Conservation (phyloP, 2,329 filamentous ascomycete species). For the Drechmeria coniospora region DNA sequence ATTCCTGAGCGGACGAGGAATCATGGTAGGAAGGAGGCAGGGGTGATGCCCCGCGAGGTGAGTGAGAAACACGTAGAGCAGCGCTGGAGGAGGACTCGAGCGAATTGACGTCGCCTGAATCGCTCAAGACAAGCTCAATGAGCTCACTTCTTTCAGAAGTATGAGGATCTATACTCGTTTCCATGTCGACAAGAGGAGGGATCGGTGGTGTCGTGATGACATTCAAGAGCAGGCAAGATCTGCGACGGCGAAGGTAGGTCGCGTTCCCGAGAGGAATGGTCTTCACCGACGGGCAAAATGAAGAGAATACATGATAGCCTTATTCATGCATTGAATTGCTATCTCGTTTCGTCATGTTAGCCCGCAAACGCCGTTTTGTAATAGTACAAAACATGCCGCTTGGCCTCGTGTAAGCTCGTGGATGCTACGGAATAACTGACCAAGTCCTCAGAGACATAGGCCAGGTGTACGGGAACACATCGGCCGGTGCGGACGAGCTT, state of each 20-base stretch:
- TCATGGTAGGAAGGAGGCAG: conserved; percentile 4
- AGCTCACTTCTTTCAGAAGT: background rate
- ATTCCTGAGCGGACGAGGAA: conserved; percentile 12
- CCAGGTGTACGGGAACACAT: conserved; percentile 2
- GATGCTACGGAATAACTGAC: conserved; percentile 6
- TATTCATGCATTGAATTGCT: background rate
- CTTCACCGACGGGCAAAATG: conserved; percentile 11
- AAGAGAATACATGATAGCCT: conserved; percentile 11
- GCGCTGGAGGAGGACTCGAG: conserved; percentile 1
- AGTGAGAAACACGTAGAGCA: background rate
- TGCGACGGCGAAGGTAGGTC: background rate
- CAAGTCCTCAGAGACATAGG: too few relatives aligned
- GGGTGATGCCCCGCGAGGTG: background rate
- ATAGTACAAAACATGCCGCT: too few relatives aligned
- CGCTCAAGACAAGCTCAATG: conserved; percentile 1
- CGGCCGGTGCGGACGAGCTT: conserved; percentile 2
- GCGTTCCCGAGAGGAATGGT: conserved; percentile 3
- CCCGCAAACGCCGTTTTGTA: too few relatives aligned
- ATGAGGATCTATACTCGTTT: background rate
- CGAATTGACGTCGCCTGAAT: conserved; percentile 6
- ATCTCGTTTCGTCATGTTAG: too few relatives aligned
- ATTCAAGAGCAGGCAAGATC: too few relatives aligned
- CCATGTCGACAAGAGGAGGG: conserved; percentile 1
- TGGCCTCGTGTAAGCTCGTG: conserved; percentile 5
- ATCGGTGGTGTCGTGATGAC: background rate